phyloP scores from a whole-genome alignment of 2,329 filamentous ascomycete genomes.

The Fusarium scirpi region DNA sequence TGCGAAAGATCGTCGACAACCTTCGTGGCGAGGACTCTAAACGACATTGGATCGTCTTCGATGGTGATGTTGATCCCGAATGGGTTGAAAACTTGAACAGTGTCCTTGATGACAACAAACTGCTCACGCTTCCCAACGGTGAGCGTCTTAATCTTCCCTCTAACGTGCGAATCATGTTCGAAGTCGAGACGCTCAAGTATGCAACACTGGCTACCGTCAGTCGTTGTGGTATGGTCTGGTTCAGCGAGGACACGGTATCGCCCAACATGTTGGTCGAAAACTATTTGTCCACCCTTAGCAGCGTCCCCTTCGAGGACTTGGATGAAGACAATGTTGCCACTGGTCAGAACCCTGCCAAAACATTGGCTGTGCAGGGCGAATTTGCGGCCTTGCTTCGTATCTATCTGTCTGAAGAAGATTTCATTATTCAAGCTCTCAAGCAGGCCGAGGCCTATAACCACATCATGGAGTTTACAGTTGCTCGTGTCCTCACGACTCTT shows the following conservation, averaged over 20 bases:
- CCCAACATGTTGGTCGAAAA: slow-evolving; percentile 92
- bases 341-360: slow-evolving; percentile 81
- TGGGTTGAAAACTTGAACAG: slow-evolving; percentile 99
- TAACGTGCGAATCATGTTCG: slow-evolving; percentile 99
- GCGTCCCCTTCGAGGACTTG: slow-evolving; percentile 90
- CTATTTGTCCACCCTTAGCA: slow-evolving; percentile 86
- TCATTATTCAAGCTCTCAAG: slow-evolving; percentile 81
- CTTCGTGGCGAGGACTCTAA: slow-evolving; percentile 96
- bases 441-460: slow-evolving; percentile 86
- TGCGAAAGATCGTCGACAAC: slow-evolving; percentile 99
- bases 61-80: slow-evolving; percentile 98
- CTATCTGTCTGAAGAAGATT: slow-evolving; percentile 81
- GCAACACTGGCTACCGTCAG: slow-evolving; percentile 98
- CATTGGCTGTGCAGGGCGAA: slow-evolving; percentile 80
- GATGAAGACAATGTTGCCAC: slow-evolving; percentile 89
- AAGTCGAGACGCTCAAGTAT: slow-evolving; percentile 97
- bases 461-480: slow-evolving; percentile 98
- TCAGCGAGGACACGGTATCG: slow-evolving; percentile 97
- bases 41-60: slow-evolving; percentile 99
- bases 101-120: slow-evolving; percentile 98
- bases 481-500: slow-evolving; percentile 89
- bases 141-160: slow-evolving; percentile 94
- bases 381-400: slow-evolving; percentile 83
- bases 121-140: slow-evolving; percentile 95
- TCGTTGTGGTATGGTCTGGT: slow-evolving; percentile 99